Evolutionary conservation across 371 early-diverging fungal genomes (phyloP), one percentile per base, ranked within the genome.

Genomic region (Catenaria anguillulae): DNA sequence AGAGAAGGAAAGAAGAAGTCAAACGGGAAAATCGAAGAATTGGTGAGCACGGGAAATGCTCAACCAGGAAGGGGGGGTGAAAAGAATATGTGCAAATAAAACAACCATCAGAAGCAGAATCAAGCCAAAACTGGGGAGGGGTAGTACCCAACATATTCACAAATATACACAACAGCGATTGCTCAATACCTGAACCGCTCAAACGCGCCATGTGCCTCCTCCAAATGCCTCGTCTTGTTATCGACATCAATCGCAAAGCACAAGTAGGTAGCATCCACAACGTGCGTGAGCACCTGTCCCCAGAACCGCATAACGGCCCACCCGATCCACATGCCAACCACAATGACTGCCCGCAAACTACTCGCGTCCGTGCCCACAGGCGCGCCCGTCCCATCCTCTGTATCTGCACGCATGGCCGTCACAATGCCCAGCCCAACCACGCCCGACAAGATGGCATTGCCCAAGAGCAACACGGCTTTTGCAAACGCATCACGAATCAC

Each of bases 201-300:
- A 36, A 58, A 58, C 24, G 43, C 42, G 15, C 12, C 40, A 31
- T 58, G 58, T 17, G 58, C 58, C 34, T 42, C 42, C 26, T 33
- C 29, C n/a, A 26, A 8, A 36, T 58, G 58, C 10, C 37, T 15
- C 10, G 19, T 10, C 8, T 21, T n/a, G 26, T 24, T 58, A 33
- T 58, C 58, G 1, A 58, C n/a, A 21, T 58, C 58, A 10, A 58
- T 35, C 29, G 58, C 58, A 29, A 24, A 58, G 21, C 58, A 58
- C 6, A 58, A 8, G 36, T 15, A 58, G 29, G 58, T 35, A 1
- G 58, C 36, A 21, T 58, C 58, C 8, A 58, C 21, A 15, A 58
- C 42, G 43, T 58, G 36, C 42, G 15, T 4, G 2, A 58, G 24
- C 15, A 58, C 58, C 24, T 58, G 36, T 34, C 26, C 24, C 40